phyloP scores from a whole-genome alignment of 2,329 filamentous ascomycete species.

The Neonectria faginata region DNA sequence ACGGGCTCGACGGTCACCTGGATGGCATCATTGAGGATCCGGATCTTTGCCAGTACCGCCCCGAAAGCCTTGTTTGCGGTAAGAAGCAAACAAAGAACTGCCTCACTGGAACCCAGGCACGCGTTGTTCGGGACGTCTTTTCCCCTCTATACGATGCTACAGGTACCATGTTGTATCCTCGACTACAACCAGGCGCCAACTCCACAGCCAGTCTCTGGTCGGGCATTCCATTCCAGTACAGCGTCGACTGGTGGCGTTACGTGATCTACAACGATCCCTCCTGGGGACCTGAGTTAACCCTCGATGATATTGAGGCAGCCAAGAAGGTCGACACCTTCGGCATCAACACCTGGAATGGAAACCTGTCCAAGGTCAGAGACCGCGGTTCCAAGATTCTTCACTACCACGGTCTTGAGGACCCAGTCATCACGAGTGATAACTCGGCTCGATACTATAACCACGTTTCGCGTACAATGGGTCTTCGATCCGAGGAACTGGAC shows the following conservation, averaged over 20 bases:
- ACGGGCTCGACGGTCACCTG: conserved; percentile 59
- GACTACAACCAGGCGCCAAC: conserved; percentile 36
- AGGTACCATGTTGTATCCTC: conserved; percentile 52
- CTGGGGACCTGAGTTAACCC: conserved; percentile 21
- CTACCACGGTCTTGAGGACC: conserved; percentile 58
- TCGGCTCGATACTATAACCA: conserved; percentile 39
- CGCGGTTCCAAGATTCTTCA: conserved; percentile 57
- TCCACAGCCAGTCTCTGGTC: conserved; percentile 56
- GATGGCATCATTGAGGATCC: conserved; percentile 64
- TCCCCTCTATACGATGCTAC: conserved; percentile 15
- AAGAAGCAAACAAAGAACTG: conserved; percentile 54
- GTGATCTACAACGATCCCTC: conserved; percentile 27
- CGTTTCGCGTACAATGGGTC: conserved; percentile 40
- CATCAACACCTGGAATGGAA: conserved; percentile 50
- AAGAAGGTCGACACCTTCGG: conserved; percentile 36
- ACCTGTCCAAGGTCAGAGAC: conserved; percentile 52
- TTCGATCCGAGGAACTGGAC: conserved; percentile 50
- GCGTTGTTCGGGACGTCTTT: conserved; percentile 16
- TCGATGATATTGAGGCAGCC: conserved; percentile 54
- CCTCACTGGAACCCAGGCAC: conserved; percentile 17
- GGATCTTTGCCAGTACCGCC: conserved; percentile 57
- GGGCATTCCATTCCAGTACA: conserved; percentile 39
- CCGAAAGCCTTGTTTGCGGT: conserved; percentile 54
- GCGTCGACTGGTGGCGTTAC: conserved; percentile 24
- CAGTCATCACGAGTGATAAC: conserved; percentile 53